phyloP scores from a whole-genome alignment of 2,329 filamentous ascomycete genomes.

The Phyllosticta citrichinensis region DNA sequence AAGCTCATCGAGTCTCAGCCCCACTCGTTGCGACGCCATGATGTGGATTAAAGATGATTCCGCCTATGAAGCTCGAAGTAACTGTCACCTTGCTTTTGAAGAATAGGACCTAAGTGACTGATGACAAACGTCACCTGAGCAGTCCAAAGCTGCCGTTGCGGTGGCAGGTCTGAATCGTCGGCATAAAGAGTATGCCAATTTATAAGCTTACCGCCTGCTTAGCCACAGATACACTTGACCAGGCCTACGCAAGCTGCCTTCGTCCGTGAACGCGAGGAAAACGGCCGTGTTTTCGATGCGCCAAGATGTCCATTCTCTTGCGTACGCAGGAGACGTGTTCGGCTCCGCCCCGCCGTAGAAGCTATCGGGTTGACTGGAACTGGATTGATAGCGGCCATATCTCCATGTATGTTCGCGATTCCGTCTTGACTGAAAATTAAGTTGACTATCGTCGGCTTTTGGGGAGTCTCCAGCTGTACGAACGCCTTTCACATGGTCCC shows the following conservation, averaged over 20 bases:
- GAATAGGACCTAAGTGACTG: neutral
- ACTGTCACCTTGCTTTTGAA: neutral
- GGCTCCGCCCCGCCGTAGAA: neutral
- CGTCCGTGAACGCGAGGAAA: too few species aligned
- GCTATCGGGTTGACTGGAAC: neutral
- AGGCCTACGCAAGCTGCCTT: neutral
- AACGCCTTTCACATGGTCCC: neutral
- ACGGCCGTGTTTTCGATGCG: neutral
- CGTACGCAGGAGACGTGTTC: neutral
- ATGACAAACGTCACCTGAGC: neutral
- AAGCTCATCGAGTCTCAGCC: neutral
- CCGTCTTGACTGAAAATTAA: neutral
- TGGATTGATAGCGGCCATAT: neutral
- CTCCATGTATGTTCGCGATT: neutral
- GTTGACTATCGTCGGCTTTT: neutral
- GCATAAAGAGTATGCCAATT: neutral
- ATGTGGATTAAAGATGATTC: neutral
- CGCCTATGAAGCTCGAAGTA: neutral
- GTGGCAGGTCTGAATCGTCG: neutral
- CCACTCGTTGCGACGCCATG: neutral
- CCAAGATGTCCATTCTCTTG: neutral
- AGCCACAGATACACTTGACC: neutral
- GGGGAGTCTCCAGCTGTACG: neutral
- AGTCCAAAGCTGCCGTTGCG: neutral
- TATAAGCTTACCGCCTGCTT: neutral